These are phyloP conservation scores for Termitomyces sp. DNA, from an alignment of 1,284 basidiomycete genomes.

Conservation along the genomic window DNA sequence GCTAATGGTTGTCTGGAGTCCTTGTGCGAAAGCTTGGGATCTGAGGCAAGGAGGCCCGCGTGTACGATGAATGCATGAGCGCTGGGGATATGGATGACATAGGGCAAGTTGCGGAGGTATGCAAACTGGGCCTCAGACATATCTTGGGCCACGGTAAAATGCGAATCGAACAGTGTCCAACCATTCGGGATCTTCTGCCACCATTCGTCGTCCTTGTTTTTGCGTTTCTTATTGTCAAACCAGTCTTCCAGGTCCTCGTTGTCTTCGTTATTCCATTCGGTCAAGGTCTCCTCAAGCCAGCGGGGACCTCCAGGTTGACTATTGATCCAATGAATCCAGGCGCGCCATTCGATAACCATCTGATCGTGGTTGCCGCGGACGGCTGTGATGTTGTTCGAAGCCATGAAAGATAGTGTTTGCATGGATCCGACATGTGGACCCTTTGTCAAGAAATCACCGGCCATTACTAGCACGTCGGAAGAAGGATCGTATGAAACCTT, in stretches of 20 bases:
- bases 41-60: conserved; percentile 72
- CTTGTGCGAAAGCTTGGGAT: conserved; percentile 48
- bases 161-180: conserved; percentile 72
- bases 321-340: conserved; percentile 71
- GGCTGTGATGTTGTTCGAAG: conserved; percentile 56
- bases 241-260: conserved; percentile 37
- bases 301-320: conserved; percentile 39
- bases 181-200: conserved; percentile 51
- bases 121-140: conserved; percentile 56
- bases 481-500: conserved; percentile 54
- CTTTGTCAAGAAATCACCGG: conserved; percentile 79
- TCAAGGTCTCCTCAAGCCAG: conserved; percentile 48
- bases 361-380: conserved; percentile 94
- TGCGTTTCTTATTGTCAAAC: conserved; percentile 35
- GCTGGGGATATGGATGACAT: conserved; percentile 71
- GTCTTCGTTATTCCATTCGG: conserved; percentile 37
- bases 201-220: conserved; percentile 39
- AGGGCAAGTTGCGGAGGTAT: conserved; percentile 69
- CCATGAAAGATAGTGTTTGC: conserved; percentile 62
- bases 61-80: conserved; percentile 79
- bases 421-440: conserved; percentile 56
- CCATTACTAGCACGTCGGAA: conserved; percentile 69
- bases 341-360: conserved; percentile 78
- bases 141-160: conserved; percentile 67
- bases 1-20: conserved; percentile 64